These are phyloP conservation scores for Ogataea sp. DNA, from an alignment of 805 yeast genomes.

Conservation along the genomic window DNA sequence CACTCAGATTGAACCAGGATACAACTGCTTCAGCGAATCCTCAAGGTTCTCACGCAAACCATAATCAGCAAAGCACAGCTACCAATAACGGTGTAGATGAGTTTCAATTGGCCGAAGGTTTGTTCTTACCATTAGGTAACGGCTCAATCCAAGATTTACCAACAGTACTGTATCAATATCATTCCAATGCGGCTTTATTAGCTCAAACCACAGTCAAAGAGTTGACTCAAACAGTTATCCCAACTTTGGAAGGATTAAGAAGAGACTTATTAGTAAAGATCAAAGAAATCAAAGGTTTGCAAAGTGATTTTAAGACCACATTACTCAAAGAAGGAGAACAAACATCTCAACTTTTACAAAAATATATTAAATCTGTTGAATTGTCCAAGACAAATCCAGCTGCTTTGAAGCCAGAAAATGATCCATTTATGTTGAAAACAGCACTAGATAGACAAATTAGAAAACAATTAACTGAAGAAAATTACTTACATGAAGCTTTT, in stretches of 20 bases:
- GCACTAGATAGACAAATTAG: conserved; percentile 69
- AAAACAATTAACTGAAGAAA: conserved; percentile 75
- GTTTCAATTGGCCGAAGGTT: conserved; percentile 30
- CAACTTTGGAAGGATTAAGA: conserved; percentile 58
- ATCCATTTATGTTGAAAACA: conserved; percentile 74
- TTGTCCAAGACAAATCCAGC: conserved; percentile 42
- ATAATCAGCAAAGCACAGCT: conserved; percentile 5
- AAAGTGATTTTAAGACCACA: conserved; percentile 77
- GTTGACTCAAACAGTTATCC: conserved; percentile 51
- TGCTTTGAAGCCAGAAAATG: conserved; percentile 46
- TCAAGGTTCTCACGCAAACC: conserved; percentile 5
- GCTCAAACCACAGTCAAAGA: conserved; percentile 55
- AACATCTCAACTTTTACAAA: conserved; percentile 49
- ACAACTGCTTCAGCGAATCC: conserved; percentile 3
- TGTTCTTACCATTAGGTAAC: conserved; percentile 69
- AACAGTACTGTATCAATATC: conserved; percentile 45
- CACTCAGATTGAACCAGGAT: conserved; percentile 16
- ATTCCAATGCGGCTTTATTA: conserved; percentile 48
- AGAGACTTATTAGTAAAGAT: conserved; percentile 78
- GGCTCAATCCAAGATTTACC: conserved; percentile 84
- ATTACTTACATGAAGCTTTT: conserved; percentile 81
- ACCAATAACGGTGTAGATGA: conserved; percentile 17
- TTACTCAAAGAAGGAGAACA: conserved; percentile 61
- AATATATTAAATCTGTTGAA: conserved; percentile 57
- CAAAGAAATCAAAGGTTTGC: conserved; percentile 75